Percentiles rank a stretch among this genome's conserved stretches.
These are phyloP conservation scores for Ilex paraguariensis DNA, from an alignment of 305 asterid species.

Conservation along the genomic window DNA sequence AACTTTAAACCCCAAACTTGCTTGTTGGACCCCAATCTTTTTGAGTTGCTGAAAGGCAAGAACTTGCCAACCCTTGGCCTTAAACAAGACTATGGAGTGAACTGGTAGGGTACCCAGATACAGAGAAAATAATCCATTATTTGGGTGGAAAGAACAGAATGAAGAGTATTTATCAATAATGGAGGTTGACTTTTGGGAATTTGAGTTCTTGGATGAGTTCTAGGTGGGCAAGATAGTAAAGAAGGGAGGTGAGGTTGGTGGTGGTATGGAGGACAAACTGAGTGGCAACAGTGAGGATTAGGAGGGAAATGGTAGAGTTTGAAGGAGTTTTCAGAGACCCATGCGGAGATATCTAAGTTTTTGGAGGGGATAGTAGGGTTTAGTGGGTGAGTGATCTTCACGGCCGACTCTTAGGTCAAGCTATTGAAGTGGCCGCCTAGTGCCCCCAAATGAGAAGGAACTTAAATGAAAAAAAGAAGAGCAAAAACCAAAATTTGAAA, in stretches of 20 bases:
- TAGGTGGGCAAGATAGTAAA: slow-evolving; percentile 87
- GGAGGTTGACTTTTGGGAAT: slow-evolving; percentile 56
- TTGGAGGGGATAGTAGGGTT: slow-evolving; percentile 34
- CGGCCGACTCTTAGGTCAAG: too few relatives aligned
- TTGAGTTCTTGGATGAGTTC: slow-evolving; percentile 44
- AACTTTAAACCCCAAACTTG: slow-evolving; percentile 44
- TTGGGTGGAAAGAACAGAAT: slow-evolving; percentile 64
- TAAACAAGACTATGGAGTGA: slow-evolving; percentile 38
- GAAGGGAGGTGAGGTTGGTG: slow-evolving; percentile 52
- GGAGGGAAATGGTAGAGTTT: slow-evolving; percentile 45
- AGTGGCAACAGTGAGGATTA: slow-evolving; percentile 63
- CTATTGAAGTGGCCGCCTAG: too few relatives aligned
- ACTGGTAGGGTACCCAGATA: slow-evolving; percentile 75
- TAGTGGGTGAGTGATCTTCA: slow-evolving; percentile 17
- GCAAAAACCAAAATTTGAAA: too few relatives aligned
- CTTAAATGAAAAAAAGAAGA: too few relatives aligned
- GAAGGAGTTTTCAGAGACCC: slow-evolving; percentile 73
- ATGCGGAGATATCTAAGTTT: slow-evolving; percentile 43
- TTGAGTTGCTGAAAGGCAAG: slow-evolving; percentile 86
- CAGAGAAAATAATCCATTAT: slow-evolving; percentile 91
- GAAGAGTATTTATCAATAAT: slow-evolving; percentile 57
- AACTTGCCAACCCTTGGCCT: slow-evolving; percentile 82
- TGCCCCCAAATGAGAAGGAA: too few relatives aligned
- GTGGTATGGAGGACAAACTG: slow-evolving; percentile 66
- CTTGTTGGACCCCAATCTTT: slow-evolving; percentile 77